These are phyloP conservation scores for Abrus pulchellus DNA, from an alignment of 306 rosid species.

Conservation along the genomic window DNA sequence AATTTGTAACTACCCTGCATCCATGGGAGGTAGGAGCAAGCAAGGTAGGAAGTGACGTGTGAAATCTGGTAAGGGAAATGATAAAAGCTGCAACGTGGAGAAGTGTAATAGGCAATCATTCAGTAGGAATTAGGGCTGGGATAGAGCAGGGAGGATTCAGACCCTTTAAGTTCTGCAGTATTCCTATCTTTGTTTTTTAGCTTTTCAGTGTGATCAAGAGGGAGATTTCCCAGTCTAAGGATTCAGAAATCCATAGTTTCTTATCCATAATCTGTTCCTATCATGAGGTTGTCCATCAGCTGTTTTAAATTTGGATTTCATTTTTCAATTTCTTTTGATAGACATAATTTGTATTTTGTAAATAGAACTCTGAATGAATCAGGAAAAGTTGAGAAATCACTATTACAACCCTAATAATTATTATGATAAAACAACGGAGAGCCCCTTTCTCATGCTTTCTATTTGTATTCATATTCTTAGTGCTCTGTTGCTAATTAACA, in stretches of 20 bases:
- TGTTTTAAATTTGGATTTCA: background rate
- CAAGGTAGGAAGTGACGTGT: background rate
- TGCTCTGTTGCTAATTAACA: constrained; percentile 35
- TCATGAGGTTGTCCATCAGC: constrained; percentile 30
- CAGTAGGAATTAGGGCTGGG: background rate
- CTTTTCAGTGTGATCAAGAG: background rate
- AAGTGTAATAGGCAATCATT: background rate
- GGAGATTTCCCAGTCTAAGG: background rate
- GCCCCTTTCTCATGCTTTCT: constrained; percentile 8
- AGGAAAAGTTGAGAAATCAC: constrained; percentile 35
- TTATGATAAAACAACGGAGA: background rate
- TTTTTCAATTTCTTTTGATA: background rate
- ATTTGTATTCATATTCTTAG: background rate
- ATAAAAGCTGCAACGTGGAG: background rate
- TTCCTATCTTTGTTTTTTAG: background rate
- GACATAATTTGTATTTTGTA: background rate
- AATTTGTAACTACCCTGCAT: background rate
- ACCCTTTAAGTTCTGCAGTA: background rate
- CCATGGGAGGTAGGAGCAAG: background rate
- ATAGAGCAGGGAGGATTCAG: background rate
- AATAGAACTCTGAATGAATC: constrained; percentile 6
- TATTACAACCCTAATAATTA: constrained; percentile 4
- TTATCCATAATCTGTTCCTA: background rate
- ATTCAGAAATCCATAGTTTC: background rate
- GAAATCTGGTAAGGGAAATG: constrained; percentile 3